These are phyloP conservation scores for Xylogone sp. DNA, from an alignment of 2,329 filamentous ascomycete species.

Conservation along the genomic window DNA sequence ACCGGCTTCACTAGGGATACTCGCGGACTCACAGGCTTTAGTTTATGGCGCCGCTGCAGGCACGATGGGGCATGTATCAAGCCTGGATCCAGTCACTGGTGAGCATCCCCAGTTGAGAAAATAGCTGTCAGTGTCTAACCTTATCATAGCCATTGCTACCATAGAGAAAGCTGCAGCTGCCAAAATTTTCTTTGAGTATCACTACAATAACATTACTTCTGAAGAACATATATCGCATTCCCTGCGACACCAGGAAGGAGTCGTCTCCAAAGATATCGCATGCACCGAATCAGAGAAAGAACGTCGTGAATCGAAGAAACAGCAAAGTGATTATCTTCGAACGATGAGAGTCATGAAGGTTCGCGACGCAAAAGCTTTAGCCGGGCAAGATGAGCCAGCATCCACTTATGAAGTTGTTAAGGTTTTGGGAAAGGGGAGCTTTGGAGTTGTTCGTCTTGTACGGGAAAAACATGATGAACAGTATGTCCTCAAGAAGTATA, in stretches of 20 bases:
- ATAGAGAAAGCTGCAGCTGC: slow-evolving; percentile 76
- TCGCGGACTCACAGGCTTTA: not conserved
- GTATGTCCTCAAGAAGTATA: slow-evolving; percentile 7
- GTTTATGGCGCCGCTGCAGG: not conserved
- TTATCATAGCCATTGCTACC: slow-evolving; percentile 40
- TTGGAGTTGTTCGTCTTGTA: slow-evolving; percentile 86
- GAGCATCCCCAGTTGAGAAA: not conserved
- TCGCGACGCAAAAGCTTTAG: slow-evolving; percentile 38
- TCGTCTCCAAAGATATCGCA: slow-evolving; percentile 47
- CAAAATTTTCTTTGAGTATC: slow-evolving; percentile 82
- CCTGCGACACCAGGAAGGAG: slow-evolving; percentile 60
- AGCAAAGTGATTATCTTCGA: slow-evolving; percentile 73
- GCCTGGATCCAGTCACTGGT: not conserved
- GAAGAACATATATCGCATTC: slow-evolving; percentile 53
- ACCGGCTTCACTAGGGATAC: not conserved
- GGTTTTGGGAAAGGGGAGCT: slow-evolving; percentile 87
- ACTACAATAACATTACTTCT: slow-evolving; percentile 69
- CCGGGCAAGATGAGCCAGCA: slow-evolving; percentile 43
- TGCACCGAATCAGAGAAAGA: slow-evolving; percentile 44
- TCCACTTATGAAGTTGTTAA: slow-evolving; percentile 78
- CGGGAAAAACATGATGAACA: slow-evolving; percentile 50
- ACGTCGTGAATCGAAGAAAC: slow-evolving; percentile 55
- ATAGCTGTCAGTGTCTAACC: slow-evolving; percentile 1
- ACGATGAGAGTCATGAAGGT: slow-evolving; percentile 68
- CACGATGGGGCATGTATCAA: not conserved